Evolutionary conservation across 495 filamentous ascomycete genomes (phyloP).

Genomic region (Arthonia radiata): DNA sequence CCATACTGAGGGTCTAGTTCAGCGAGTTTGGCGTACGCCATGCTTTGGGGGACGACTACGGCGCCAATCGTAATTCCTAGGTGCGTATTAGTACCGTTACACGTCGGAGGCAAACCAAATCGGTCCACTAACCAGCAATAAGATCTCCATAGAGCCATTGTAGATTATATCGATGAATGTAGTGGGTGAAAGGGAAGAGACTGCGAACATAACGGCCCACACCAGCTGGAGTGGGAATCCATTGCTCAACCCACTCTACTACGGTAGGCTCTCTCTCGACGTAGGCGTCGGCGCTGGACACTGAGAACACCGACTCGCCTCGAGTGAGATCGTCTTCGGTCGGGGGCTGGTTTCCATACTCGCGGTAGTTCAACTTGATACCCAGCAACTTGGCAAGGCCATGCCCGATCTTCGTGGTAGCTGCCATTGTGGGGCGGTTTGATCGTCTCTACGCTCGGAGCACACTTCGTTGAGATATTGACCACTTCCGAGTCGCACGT

Average conservation of each 20-base stretch:
- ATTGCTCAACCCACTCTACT: constrained; percentile 39
- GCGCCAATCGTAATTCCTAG: too few species aligned
- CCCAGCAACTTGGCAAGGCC: constrained; percentile 54
- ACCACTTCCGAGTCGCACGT: too few species aligned
- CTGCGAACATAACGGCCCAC: constrained; percentile 32
- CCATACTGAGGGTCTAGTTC: constrained; percentile 57
- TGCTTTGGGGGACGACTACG: constrained; percentile 86
- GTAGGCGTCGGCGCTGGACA: constrained; percentile 53
- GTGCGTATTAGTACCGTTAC: too few species aligned
- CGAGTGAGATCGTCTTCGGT: constrained; percentile 31
- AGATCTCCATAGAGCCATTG: constrained; percentile 78
- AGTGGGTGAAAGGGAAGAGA: constrained; percentile 68
- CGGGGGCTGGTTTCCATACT: constrained; percentile 23
- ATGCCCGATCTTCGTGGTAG: constrained; percentile 34
- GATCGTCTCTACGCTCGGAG: too few species aligned
- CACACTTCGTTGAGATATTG: too few species aligned
- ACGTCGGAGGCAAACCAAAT: too few species aligned
- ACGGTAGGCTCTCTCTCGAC: constrained; percentile 60
- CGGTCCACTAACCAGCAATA: constrained; percentile 65
- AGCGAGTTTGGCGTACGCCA: constrained; percentile 87
- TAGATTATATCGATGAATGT: constrained; percentile 72
- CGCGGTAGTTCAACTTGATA: constrained; percentile 47
- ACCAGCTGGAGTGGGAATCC: constrained; percentile 30
- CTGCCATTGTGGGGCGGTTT: too few species aligned
- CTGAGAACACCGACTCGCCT: constrained; percentile 59